phyloP scores from a whole-genome alignment of 2,329 filamentous ascomycete species.

The Fusarium illudens region DNA sequence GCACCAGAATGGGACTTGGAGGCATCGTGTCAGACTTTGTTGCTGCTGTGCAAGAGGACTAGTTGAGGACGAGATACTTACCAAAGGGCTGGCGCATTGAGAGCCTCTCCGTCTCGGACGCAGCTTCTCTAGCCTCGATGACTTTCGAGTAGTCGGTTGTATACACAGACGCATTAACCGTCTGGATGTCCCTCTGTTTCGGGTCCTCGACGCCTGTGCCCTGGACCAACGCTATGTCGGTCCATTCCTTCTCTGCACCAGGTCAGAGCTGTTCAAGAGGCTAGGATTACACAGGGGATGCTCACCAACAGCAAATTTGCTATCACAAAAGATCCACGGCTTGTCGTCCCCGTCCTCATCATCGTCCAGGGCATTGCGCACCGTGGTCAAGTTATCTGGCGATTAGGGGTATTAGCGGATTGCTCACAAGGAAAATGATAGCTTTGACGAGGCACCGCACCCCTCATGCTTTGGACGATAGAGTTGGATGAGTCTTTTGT shows the following conservation, averaged over 20 bases:
- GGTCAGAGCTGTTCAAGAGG: background rate
- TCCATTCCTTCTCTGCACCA: background rate
- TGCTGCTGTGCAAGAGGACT: background rate
- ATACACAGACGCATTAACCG: background rate
- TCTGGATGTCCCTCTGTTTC: background rate
- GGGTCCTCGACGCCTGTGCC: background rate
- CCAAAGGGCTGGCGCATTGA: background rate
- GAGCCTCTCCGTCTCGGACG: background rate
- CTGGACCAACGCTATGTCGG: background rate
- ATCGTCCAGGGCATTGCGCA: background rate
- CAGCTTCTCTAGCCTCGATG: background rate
- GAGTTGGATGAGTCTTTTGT: background rate
- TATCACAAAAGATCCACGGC: background rate
- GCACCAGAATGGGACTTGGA: background rate
- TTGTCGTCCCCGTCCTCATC: background rate
- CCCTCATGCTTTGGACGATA: background rate
- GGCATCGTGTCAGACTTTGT: background rate
- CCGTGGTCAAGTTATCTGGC: background rate
- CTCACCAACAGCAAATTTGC: background rate
- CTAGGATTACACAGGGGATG: background rate
- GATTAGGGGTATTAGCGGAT: background rate
- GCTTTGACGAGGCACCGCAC: background rate
- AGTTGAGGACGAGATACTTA: background rate
- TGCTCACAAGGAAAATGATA: background rate
- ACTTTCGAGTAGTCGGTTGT: background rate